Base-by-base conservation (phyloP, 2,329 filamentous ascomycete genomes). In the Mycosphaerella sp. region DNA sequence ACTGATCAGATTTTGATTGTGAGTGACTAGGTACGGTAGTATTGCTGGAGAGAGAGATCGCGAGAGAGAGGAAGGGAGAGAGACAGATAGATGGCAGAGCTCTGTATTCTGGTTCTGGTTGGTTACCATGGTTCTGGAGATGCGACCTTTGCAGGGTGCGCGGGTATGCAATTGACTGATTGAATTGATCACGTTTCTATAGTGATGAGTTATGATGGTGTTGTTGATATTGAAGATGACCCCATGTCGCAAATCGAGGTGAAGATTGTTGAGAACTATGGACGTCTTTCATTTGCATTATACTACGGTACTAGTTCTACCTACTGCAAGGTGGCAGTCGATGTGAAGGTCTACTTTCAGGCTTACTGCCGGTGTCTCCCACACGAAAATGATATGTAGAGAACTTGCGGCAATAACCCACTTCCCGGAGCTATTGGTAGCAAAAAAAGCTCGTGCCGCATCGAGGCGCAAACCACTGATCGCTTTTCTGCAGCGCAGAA, bases 241-340 rank as follows among this genome's bases (percentile, higher is more conserved):
- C 30, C 30, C 30, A 32, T n/a, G 30, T 32, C 30, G 30, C 50
- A 41, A 39, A 27, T 27, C 12, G n/a, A 25, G n/a, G n/a, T n/a
- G n/a, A n/a, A n/a, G n/a, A n/a, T n/a, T n/a, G n/a, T n/a, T n/a
- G n/a, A n/a, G n/a, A n/a, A n/a, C n/a, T n/a, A n/a, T n/a, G n/a
- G n/a, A n/a, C n/a, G n/a, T n/a, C n/a, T n/a, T n/a, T n/a, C n/a
- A n/a, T n/a, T n/a, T n/a, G n/a, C n/a, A n/a, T n/a, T n/a, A n/a
- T n/a, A n/a, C n/a, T n/a, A n/a, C n/a, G n/a, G n/a, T n/a, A n/a
- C n/a, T n/a, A n/a, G n/a, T n/a, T n/a, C 42, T 54, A 35, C 48
- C 42, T 39, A 25, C 50, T n/a, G n/a, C 43, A 21, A 13, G 47
- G 52, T 54, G 48, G 52, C 48, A 48, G 40, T 50, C 43, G 48